Base-by-base conservation (phyloP, 2,329 filamentous ascomycete species). In the Fusarium decemcellulare region DNA sequence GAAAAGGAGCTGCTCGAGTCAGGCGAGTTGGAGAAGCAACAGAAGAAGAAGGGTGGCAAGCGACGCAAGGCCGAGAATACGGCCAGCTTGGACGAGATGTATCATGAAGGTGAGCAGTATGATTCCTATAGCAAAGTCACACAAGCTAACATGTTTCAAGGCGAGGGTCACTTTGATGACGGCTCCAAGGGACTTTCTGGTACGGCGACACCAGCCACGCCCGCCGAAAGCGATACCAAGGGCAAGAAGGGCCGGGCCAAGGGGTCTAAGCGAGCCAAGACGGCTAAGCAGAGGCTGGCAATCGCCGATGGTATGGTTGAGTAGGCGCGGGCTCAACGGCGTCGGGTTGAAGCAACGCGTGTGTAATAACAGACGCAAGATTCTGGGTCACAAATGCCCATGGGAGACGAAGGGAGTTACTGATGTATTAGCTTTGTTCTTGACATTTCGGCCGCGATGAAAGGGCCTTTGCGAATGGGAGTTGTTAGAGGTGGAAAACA, bases 161-260 rank as follows among this genome's bases (percentile, higher is more conserved):
- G 95, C 75, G 96, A 99, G 86, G 96, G 96, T 64, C 91, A 97
- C 79, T 99, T 99, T 81, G 95, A 98, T 74, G 94, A 97, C 78
- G 87, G 86, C 74, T 92, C 91, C 72, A 96, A 97, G 77, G 74
- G 71, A 6, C 56, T 70, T 27, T 90, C 74, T 6, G 76, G 75
- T 52, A 79, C 80, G 27, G 97, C 93, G 4, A 96, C 95, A 37
- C 91, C 94, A 1, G 94, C 93, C 5, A 98, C 96, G 2, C 95
- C 94, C 1, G 87, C 92, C 11, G 89, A 90, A 42, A 86, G 87
- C 15, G 78, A 87, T 36, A 76, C 80, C 36, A 85, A 83, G 72
- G 77, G 82, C 61, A 87, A 86, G 62, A 89, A 84, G 60, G 88
- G 88, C 47, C 90, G 87, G 10, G 85, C 86, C 5, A 92, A 91